phyloP scores from a whole-genome alignment of 768 basidiomycete species.

The Tricholoma matsutake region DNA sequence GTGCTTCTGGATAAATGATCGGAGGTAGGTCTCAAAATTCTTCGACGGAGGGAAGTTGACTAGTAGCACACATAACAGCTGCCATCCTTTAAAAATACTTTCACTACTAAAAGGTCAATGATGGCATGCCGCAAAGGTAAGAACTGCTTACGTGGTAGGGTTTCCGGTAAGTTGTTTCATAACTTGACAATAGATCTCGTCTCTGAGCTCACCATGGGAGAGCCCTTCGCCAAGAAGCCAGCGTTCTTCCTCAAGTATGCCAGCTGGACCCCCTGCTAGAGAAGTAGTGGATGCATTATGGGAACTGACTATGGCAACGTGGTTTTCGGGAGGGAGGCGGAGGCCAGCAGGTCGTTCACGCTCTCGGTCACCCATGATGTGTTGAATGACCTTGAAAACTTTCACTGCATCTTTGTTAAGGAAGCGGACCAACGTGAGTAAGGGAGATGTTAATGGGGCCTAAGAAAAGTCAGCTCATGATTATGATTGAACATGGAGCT shows the following conservation, averaged over 20 bases:
- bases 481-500: conserved; percentile 1
- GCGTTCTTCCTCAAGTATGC: conserved; percentile 77
- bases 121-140: conserved; percentile 1
- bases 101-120: conserved; percentile 45
- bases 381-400: conserved; percentile 87
- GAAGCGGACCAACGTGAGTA: conserved; percentile 65
- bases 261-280: conserved; percentile 31
- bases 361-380: conserved; percentile 91
- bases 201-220: conserved; percentile 77
- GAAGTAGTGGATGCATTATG: conserved; percentile 48
- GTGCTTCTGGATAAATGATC: conserved; percentile 73
- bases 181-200: conserved; percentile 91
- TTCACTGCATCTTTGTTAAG: conserved; percentile 78
- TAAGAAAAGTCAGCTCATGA: conserved; percentile 20
- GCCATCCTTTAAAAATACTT: conserved; percentile 89
- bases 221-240: conserved; percentile 84
- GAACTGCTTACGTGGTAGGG: conserved; percentile 61
- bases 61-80: conserved; percentile 86
- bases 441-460: conserved; percentile 65
- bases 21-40: conserved; percentile 84
- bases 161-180: conserved; percentile 91
- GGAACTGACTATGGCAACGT: conserved; percentile 40
- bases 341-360: conserved; percentile 57
- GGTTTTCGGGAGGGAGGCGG: conserved; percentile 42
- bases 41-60: conserved; percentile 92